These are phyloP conservation scores for Elsinoe necatrix DNA, from an alignment of 2,329 filamentous ascomycete species.

Conservation along the genomic window DNA sequence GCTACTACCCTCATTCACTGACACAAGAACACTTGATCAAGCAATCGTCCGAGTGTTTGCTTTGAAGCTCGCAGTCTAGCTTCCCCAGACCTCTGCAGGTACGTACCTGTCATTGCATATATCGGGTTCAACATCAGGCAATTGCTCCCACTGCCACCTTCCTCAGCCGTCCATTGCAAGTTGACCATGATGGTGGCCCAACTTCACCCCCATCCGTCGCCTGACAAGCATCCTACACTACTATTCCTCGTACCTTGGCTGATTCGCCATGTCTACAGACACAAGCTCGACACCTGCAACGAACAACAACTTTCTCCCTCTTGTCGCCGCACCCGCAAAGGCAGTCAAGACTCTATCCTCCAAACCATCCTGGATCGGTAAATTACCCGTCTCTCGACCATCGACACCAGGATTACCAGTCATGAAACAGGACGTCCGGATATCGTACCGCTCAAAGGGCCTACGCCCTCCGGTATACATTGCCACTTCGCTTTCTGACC, in stretches of 20 bases:
- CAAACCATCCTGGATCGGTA: slow-evolving; percentile 19
- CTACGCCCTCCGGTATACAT: slow-evolving; percentile 60
- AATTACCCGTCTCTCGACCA: slow-evolving; percentile 4
- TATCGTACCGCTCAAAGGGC: slow-evolving; percentile 54
- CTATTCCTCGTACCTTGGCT: slow-evolving; percentile 5
- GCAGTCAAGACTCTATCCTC: background rate
- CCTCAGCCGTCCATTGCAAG: background rate
- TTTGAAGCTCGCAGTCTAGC: background rate
- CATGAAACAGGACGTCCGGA: slow-evolving; percentile 40
- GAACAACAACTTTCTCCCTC: slow-evolving; percentile 12
- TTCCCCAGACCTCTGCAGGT: background rate
- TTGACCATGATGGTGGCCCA: background rate
- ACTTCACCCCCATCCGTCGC: background rate
- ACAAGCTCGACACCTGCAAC: background rate
- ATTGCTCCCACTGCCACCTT: background rate
- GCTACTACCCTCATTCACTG: background rate
- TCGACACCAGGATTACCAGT: background rate
- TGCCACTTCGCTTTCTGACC: slow-evolving; percentile 59
- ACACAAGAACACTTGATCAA: background rate
- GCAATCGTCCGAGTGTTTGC: background rate
- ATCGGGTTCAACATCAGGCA: background rate
- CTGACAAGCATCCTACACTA: background rate
- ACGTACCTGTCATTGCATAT: background rate
- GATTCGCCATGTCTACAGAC: slow-evolving; percentile 6
- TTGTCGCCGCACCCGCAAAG: slow-evolving; percentile 9